Evolutionary conservation across 768 basidiomycete species (phyloP).

Genomic region (Panaeolus cyanescens): DNA sequence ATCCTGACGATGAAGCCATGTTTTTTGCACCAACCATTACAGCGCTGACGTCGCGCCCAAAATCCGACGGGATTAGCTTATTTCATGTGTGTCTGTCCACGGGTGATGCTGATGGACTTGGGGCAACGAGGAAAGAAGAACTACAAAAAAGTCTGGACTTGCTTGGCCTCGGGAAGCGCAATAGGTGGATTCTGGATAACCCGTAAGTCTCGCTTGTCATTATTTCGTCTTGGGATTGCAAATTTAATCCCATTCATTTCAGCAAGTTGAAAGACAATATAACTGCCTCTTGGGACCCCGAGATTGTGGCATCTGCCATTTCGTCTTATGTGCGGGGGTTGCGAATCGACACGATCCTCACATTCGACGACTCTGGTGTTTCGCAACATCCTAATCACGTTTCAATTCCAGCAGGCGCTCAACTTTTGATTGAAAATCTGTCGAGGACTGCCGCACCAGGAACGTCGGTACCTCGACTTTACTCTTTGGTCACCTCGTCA

Average conservation of each 20-base stretch:
- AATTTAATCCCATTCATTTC: conserved; percentile 9
- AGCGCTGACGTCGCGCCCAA: conserved; percentile 38
- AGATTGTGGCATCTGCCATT: conserved; percentile 58
- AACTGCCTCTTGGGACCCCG: conserved; percentile 61
- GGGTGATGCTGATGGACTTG: conserved; percentile 82
- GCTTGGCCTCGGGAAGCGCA: conserved; percentile 59
- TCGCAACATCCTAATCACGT: conserved; percentile 89
- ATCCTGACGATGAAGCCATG: conserved; percentile 94
- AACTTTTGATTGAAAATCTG: conserved; percentile 38
- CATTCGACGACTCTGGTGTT: conserved; percentile 77
- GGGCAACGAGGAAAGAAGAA: conserved; percentile 59
- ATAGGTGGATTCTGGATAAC: conserved; percentile 66
- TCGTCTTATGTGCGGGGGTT: conserved; percentile 57
- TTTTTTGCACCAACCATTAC: conserved; percentile 90
- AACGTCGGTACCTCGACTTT: conserved; percentile 42
- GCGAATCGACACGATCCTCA: conserved; percentile 71
- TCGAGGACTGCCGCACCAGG: conserved; percentile 14
- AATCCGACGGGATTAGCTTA: conserved; percentile 11
- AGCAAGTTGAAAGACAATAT: conserved; percentile 78
- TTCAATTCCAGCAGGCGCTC: conserved; percentile 62
- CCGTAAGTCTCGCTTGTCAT: conserved; percentile 50
- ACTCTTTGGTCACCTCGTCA: conserved; percentile 61
- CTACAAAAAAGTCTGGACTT: conserved; percentile 63
- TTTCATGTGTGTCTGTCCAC: conserved; percentile 66
- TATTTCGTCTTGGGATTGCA: background rate